Conservation (phyloP, 129 eudicot genomes). For the Glebionis coronaria region DNA sequence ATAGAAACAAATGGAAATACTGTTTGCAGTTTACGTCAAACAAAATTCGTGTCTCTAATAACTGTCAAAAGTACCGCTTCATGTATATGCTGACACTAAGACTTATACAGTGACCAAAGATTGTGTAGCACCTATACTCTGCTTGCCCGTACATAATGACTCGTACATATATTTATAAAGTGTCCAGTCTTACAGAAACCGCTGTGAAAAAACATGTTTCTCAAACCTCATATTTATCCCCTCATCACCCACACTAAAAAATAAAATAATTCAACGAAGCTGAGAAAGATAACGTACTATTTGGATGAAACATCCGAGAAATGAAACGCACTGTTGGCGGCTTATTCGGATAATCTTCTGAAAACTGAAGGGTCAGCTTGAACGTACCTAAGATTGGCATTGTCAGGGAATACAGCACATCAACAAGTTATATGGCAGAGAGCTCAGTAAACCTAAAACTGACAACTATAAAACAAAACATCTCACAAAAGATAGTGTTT, state of each 20-base stretch:
- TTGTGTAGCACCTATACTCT: slow-evolving; percentile 8
- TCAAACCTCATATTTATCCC: slow-evolving; percentile 12
- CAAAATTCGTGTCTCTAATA: not conserved
- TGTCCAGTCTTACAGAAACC: not conserved
- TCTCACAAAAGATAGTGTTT: too few species aligned
- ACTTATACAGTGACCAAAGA: not conserved
- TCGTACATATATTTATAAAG: not conserved
- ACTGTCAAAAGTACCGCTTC: not conserved
- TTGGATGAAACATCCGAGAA: slow-evolving; percentile 83
- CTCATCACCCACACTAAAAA: not conserved
- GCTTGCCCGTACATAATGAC: slow-evolving; percentile 1
- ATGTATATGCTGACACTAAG: not conserved
- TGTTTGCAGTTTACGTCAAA: slow-evolving; percentile 1
- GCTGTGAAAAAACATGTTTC: slow-evolving; percentile 13
- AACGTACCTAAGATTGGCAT: slow-evolving; percentile 53
- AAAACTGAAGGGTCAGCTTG: slow-evolving; percentile 68
- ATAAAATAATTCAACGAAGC: not conserved
- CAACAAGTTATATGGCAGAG: not conserved
- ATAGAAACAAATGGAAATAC: slow-evolving; percentile 1
- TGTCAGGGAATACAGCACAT: slow-evolving; percentile 17
- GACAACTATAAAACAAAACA: slow-evolving; percentile 17
- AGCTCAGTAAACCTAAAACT: not conserved
- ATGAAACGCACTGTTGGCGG: slow-evolving; percentile 83
- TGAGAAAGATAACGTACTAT: slow-evolving; percentile 48
- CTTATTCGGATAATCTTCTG: slow-evolving; percentile 71